Evolutionary conservation across 2,329 filamentous ascomycete species (phyloP).

Genomic region (Rhexocercosporidium sp.): DNA sequence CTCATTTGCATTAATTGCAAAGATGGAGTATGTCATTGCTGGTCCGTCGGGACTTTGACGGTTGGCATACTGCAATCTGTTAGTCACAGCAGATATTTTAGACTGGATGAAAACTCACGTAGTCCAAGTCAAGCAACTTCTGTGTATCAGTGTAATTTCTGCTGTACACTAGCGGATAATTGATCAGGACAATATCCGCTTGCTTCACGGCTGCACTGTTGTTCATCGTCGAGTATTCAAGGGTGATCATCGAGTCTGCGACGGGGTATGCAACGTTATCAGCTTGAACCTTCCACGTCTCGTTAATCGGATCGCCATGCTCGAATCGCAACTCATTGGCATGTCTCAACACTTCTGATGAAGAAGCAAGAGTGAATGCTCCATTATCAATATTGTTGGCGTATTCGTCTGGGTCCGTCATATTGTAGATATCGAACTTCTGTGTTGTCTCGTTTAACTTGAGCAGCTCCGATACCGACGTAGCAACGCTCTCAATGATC

Average conservation of each 20-base stretch:
- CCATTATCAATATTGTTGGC: constrained; percentile 58
- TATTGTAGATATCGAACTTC: constrained; percentile 59
- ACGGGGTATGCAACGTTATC: constrained; percentile 60
- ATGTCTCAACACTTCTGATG: constrained; percentile 51
- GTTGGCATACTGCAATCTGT: constrained; percentile 59
- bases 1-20: constrained; percentile 69
- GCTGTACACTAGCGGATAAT: constrained; percentile 66
- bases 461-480: constrained; percentile 64
- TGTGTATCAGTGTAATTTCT: constrained; percentile 57
- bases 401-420: constrained; percentile 66
- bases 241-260: constrained; percentile 61
- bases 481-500: constrained; percentile 67
- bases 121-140: constrained; percentile 61
- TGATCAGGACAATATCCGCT: constrained; percentile 71
- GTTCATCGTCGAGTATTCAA: constrained; percentile 71
- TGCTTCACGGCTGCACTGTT: constrained; percentile 71
- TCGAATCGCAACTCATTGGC: constrained; percentile 44
- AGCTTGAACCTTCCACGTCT: constrained; percentile 62
- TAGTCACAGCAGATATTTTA: constrained; percentile 8
- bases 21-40: constrained; percentile 76
- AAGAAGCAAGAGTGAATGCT: constrained; percentile 63
- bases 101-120: constrained; percentile 44
- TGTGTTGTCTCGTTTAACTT: constrained; percentile 61
- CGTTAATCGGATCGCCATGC: constrained; percentile 49
- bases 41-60: constrained; percentile 72